Base-by-base conservation (phyloP, 768 basidiomycete genomes). In the Mycena olivaceomarginata region DNA sequence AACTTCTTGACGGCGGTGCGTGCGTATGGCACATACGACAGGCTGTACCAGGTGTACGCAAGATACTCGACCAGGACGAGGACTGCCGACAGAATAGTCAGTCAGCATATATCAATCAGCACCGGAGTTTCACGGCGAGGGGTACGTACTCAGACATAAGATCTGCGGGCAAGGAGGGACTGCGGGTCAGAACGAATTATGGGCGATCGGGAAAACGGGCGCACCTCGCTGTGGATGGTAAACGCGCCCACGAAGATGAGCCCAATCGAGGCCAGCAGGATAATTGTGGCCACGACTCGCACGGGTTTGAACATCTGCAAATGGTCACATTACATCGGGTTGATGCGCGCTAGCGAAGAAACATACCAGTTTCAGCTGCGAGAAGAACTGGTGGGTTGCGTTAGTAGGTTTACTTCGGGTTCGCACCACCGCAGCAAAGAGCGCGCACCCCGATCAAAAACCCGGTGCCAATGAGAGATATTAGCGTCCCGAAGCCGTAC, bases 271-370 rank as follows among this genome's bases (percentile, higher is more conserved):
- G 85, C 94, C 15, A 99, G 83, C 83, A 98, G 92, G 46, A 97
- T 82, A 74, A 97, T 84, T 2, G 96, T 93, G 3, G 97, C 97
- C 22, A 96, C 86, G 8, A 98, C 85, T 67, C 97, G 96, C 25
- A 98, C 92, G 66, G 97, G 95, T 85, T 97, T 97, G 91, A 98
- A 98, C 97, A 98, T 98, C 96, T 97, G 80, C 8, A 67, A 18
- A 15, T 9, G 25, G n/a, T 0, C 39, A 18, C 25, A 40, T 43
- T 59, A 67, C 57, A 41, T 59, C 60, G 13, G 5, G 53, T 12
- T 15, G 22, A 1, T 4, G 12, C 43, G 57, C 70, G 31, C 46
- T 45, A 43, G 45, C 12, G 66, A 1, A 15, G 13, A 56, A 37
- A 82, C 90, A 80, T 80, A 95, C 96, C 79, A 96, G 90, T 86